These are phyloP conservation scores for Nothopassalora personata DNA, from an alignment of 2,329 filamentous ascomycete species.

Conservation along the genomic window DNA sequence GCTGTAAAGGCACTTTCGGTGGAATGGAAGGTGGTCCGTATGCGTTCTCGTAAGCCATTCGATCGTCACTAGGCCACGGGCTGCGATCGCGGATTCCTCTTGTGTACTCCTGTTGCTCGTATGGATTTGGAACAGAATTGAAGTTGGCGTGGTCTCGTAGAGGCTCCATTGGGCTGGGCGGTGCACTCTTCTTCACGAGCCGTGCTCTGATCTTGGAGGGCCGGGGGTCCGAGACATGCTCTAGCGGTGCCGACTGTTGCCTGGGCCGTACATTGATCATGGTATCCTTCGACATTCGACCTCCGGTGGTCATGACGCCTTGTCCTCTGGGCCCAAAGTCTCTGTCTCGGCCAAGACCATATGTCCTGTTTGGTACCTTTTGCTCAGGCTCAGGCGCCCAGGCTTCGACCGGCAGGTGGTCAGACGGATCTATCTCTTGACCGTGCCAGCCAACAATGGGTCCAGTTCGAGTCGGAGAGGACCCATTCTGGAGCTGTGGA, in stretches of 20 bases:
- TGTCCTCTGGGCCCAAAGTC: slow-evolving; percentile 30
- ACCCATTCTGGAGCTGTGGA: background rate
- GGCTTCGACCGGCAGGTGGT: slow-evolving; percentile 69
- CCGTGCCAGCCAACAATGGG: slow-evolving; percentile 74
- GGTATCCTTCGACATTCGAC: slow-evolving; percentile 28
- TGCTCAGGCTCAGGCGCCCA: slow-evolving; percentile 73
- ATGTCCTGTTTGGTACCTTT: slow-evolving; percentile 41
- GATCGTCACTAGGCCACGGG: slow-evolving; percentile 14
- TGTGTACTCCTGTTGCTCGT: slow-evolving; percentile 44
- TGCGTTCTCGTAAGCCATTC: slow-evolving; percentile 19
- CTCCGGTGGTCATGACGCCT: slow-evolving; percentile 12
- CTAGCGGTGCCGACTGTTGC: slow-evolving; percentile 23
- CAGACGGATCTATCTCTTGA: slow-evolving; percentile 71
- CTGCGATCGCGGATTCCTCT: slow-evolving; percentile 31
- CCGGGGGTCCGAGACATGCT: slow-evolving; percentile 31
- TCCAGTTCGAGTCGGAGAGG: slow-evolving; percentile 38
- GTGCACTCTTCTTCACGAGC: slow-evolving; percentile 56
- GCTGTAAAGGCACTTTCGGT: slow-evolving; percentile 19
- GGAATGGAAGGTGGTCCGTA: slow-evolving; percentile 15
- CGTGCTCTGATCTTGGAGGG: slow-evolving; percentile 45
- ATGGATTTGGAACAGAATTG: slow-evolving; percentile 43
- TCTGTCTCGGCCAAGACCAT: slow-evolving; percentile 31
- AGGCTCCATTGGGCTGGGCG: slow-evolving; percentile 15
- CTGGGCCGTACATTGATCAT: slow-evolving; percentile 32
- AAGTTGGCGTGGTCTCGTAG: slow-evolving; percentile 39